phyloP scores from a whole-genome alignment of 352 stramenopile species.

The Phytopythium litorale region DNA sequence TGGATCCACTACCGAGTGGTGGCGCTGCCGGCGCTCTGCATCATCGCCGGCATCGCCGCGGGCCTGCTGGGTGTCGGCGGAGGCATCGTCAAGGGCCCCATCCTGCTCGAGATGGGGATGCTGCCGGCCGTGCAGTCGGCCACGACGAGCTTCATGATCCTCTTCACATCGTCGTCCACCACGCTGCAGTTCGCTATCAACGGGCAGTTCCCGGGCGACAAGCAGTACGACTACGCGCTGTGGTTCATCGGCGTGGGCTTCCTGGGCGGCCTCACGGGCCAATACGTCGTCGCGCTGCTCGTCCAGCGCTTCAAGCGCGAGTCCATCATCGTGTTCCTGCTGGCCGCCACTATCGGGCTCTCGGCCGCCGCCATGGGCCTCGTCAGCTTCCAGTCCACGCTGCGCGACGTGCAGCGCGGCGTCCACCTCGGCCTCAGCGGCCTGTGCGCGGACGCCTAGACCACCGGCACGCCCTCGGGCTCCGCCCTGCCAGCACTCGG shows the following conservation, averaged over 20 bases:
- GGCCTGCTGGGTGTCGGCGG: conserved; percentile 95
- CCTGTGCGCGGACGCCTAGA: conserved; percentile 59
- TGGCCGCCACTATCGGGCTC: conserved; percentile 65
- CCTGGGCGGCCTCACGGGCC: conserved; percentile 65
- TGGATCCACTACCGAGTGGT: conserved; percentile 89
- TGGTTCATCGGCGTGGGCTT: conserved; percentile 92
- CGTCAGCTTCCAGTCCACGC: conserved; percentile 50
- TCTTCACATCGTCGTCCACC: conserved; percentile 92
- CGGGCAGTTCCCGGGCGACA: conserved; percentile 66
- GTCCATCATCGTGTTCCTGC: conserved; percentile 81
- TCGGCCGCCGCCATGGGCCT: conserved; percentile 69
- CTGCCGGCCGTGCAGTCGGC: conserved; percentile 85
- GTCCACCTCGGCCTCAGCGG: conserved; percentile 62
- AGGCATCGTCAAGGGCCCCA: conserved; percentile 96
- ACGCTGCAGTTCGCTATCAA: conserved; percentile 87
- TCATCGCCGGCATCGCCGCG: conserved; percentile 92
- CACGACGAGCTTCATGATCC: conserved; percentile 91
- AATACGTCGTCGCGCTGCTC: conserved; percentile 84
- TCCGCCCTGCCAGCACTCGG: too few relatives aligned
- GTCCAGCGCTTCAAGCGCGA: conserved; percentile 89
- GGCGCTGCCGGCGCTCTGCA: conserved; percentile 91
- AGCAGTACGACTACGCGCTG: conserved; percentile 90
- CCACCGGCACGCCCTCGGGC: not conserved
- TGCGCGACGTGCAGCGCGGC: conserved; percentile 54
- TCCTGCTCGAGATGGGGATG: conserved; percentile 98